Conservation (phyloP, 2,329 filamentous ascomycete genomes). For the Nemania abortiva region DNA sequence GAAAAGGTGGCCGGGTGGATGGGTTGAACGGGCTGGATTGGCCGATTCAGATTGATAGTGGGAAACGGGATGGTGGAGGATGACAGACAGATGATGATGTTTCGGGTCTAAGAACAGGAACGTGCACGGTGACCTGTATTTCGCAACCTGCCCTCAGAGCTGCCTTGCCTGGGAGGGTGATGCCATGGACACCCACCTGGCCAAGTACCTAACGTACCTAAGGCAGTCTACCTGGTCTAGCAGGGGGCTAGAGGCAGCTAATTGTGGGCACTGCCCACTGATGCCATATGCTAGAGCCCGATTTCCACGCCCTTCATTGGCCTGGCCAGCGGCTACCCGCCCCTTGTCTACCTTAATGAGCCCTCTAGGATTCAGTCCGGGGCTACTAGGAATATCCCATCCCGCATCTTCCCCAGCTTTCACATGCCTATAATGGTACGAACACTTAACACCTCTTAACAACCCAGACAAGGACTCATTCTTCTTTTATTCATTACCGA, state of each 20-base stretch:
- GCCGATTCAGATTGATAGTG: constrained; percentile 24
- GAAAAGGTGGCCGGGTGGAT: constrained; percentile 29
- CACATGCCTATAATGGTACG: constrained; percentile 14
- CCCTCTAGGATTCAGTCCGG: constrained; percentile 31
- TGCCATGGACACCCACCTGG: constrained; percentile 15
- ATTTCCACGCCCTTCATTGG: constrained; percentile 20
- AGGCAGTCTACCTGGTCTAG: neutral
- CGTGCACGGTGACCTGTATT: constrained; percentile 21
- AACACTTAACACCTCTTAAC: neutral
- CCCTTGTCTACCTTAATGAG: constrained; percentile 13
- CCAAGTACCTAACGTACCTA: constrained; percentile 1
- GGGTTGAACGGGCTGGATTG: constrained; percentile 37
- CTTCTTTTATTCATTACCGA: neutral
- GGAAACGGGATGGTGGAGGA: constrained; percentile 36
- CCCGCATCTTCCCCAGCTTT: constrained; percentile 25
- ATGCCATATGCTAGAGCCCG: constrained; percentile 14
- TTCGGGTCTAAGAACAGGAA: constrained; percentile 33
- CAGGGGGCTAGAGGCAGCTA: constrained; percentile 13
- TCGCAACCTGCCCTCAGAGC: constrained; percentile 6
- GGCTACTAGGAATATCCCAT: constrained; percentile 22
- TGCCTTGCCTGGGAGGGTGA: constrained; percentile 2
- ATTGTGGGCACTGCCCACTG: constrained; percentile 23
- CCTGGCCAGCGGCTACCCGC: constrained; percentile 7
- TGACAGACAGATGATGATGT: constrained; percentile 41
- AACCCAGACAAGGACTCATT: neutral